A percentile compares a stretch with the other conserved stretches of the same genome.
Conservation (phyloP, 2,329 filamentous ascomycete species). For the Camillea tinctor region DNA sequence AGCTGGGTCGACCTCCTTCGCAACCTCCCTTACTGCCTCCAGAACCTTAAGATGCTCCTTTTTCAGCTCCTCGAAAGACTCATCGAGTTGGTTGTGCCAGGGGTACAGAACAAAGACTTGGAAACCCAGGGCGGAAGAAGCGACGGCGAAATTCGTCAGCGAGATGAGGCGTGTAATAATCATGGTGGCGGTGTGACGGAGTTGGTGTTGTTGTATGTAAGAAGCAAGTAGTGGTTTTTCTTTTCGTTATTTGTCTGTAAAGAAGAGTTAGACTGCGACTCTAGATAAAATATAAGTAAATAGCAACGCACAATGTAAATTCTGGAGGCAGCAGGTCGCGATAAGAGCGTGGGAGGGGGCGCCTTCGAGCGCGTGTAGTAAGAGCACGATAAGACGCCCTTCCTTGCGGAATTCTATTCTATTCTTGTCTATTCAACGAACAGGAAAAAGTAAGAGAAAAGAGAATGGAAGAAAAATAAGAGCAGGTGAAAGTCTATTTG, state of each 20-base stretch:
- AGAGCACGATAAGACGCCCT: neutral
- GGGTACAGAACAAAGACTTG: slow-evolving; percentile 70
- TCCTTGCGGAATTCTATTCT: neutral
- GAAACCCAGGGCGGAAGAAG: slow-evolving; percentile 62
- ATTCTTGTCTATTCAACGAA: neutral
- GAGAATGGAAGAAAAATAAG: neutral
- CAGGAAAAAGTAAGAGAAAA: neutral
- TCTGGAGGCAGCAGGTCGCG: slow-evolving; percentile 12
- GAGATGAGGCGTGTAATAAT: slow-evolving; percentile 49
- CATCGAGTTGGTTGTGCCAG: slow-evolving; percentile 66
- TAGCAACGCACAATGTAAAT: slow-evolving; percentile 10
- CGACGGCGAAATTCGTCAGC: slow-evolving; percentile 64
- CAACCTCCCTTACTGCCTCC: slow-evolving; percentile 33
- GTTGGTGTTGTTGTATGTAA: slow-evolving; percentile 4
- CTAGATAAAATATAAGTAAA: neutral
- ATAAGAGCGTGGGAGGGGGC: slow-evolving; percentile 11
- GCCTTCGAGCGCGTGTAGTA: neutral
- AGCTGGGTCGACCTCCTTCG: slow-evolving; percentile 32
- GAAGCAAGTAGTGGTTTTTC: neutral
- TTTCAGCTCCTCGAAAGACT: slow-evolving; percentile 58
- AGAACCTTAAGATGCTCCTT: slow-evolving; percentile 53
- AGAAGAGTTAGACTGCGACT: slow-evolving; percentile 8
- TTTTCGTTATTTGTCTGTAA: slow-evolving; percentile 11
- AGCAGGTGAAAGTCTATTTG: neutral
- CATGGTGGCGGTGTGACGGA: slow-evolving; percentile 23